phyloP scores from a whole-genome alignment of 2,329 filamentous ascomycete genomes.

The Nigrograna mackinnonii region DNA sequence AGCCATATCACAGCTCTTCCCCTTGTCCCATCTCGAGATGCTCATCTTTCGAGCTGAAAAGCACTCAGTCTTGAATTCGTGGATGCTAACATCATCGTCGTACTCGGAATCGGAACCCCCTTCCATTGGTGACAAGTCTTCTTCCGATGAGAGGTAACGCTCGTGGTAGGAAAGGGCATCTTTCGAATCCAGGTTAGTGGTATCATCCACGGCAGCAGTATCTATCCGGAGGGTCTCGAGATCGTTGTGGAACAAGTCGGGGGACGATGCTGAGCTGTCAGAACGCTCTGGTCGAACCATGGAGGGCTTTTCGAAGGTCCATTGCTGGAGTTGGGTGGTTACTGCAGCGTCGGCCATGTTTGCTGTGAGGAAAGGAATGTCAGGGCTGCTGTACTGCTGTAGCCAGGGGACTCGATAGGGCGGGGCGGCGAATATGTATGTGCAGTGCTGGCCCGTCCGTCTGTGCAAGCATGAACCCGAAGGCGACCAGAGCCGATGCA shows the following conservation, averaged over 20 bases:
- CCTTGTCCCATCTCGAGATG: constrained; percentile 33
- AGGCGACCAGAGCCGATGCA: constrained; percentile 28
- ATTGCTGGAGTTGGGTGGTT: constrained; percentile 39
- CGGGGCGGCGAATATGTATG: constrained; percentile 13
- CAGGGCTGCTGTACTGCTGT: background rate
- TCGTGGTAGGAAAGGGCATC: constrained; percentile 35
- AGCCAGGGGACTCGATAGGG: constrained; percentile 1
- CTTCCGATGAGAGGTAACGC: constrained; percentile 43
- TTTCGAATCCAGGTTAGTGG: constrained; percentile 18
- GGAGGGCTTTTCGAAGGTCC: constrained; percentile 39
- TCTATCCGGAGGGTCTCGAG: constrained; percentile 37
- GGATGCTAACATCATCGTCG: constrained; percentile 33
- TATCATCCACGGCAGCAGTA: constrained; percentile 20
- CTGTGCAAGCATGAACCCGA: constrained; percentile 26
- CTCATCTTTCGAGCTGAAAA: constrained; percentile 36
- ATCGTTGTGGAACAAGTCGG: constrained; percentile 38
- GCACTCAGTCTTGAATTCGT: constrained; percentile 28
- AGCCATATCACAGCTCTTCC: constrained; percentile 40
- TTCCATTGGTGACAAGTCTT: constrained; percentile 41
- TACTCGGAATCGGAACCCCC: constrained; percentile 28
- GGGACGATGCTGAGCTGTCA: constrained; percentile 37
- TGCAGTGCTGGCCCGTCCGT: constrained; percentile 12
- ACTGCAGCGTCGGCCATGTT: constrained; percentile 36
- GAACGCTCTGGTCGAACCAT: constrained; percentile 28
- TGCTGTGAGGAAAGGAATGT: constrained; percentile 9